Evolutionary conservation across 345 rosid species (phyloP), one percentile per base, ranked within the genome.

Genomic region (Euphorbia tirucalli): DNA sequence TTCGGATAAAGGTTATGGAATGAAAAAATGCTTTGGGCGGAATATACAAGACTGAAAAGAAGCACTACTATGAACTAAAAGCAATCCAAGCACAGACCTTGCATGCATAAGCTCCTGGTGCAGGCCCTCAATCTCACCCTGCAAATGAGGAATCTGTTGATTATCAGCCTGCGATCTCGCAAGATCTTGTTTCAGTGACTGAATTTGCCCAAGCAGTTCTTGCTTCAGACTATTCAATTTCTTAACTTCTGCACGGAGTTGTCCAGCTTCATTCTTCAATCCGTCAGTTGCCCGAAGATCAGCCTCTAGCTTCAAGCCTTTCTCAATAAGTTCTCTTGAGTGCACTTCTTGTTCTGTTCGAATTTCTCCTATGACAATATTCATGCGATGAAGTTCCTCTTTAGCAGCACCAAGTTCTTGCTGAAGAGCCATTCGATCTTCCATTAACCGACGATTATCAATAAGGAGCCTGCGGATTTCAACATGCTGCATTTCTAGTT

Each of bases 51-150:
- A 70, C 13, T 31, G 41, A 30, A 62, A 49, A 48, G 66, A 10
- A 37, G 43, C 28, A 65, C 35, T 30, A 18, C 37, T 13, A 46
- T 44, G 3, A 21, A 55, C 2, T 15, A 19, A 18, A 41, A 13
- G 37, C 35, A 71, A 73, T 65, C 50, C 48, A 52, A 72, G 62
- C 59, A 76, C 71, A 75, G 50, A 95, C 99, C 98, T 90, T 59
- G 94, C 84, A 75, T 77, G 99, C 96, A 89, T 83, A 75, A 95
- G 89, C 78, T 95, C 97, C 85, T 90, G 91, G 75, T 83, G 95
- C 72, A 93, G 61, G 68, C 87, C 85, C 35, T 93, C 91, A 68
- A 89, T 70, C 74, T 95, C 94, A 10, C 83, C 87, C 78, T 84
- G 85, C 58, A 92, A 71, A 43, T 65, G 76, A 5, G 91, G 89